Conservation (phyloP, 2,329 filamentous ascomycete genomes). For the Didymella arachidicola region DNA sequence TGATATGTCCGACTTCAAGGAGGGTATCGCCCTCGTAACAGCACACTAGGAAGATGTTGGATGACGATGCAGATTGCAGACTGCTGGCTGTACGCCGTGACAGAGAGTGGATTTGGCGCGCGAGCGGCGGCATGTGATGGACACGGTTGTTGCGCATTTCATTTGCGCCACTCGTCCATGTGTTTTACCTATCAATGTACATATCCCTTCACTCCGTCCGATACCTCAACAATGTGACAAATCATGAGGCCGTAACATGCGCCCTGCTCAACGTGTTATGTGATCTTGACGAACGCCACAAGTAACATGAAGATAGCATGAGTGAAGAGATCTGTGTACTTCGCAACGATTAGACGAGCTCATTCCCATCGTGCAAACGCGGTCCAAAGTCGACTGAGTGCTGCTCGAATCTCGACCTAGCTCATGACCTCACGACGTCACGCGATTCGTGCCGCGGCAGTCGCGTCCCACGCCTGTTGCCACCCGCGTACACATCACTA, state of each 20-base stretch:
- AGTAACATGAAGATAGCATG: no score
- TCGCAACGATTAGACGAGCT: no score
- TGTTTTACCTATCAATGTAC: not conserved
- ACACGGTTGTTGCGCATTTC: not conserved
- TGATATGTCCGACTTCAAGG: constrained; percentile 63
- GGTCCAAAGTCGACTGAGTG: not conserved
- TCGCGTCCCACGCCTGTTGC: constrained; percentile 19
- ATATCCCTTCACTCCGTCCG: not conserved
- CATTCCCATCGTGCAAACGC: not conserved
- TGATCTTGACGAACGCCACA: not conserved
- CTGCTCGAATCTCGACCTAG: not conserved
- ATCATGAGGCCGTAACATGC: not conserved
- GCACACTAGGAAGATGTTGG: not conserved
- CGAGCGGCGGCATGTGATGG: not conserved
- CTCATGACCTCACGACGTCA: constrained; percentile 24
- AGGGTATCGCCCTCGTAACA: constrained; percentile 50
- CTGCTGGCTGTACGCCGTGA: not conserved
- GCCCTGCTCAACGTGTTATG: not conserved
- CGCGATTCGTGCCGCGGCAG: constrained; percentile 15
- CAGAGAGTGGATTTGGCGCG: constrained; percentile 2
- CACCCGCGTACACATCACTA: constrained; percentile 8
- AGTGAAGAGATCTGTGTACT: no score
- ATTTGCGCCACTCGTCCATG: not conserved
- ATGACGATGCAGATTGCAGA: not conserved
- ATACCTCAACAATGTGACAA: not conserved